These are phyloP conservation scores for Puccinia polysora DNA, from an alignment of 1,284 basidiomycete genomes.

Conservation along the genomic window DNA sequence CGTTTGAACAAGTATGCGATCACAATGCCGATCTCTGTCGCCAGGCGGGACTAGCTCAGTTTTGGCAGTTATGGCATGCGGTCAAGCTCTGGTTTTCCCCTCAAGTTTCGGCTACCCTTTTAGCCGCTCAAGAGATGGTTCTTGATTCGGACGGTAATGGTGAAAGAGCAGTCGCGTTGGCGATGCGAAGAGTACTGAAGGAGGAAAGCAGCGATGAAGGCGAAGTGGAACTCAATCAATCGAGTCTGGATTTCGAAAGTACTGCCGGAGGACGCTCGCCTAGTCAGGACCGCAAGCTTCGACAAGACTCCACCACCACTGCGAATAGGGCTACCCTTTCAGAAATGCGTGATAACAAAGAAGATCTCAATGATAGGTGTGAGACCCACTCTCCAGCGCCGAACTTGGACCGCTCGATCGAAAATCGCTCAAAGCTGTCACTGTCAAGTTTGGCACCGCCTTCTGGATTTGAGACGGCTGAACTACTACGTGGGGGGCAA, in stretches of 20 bases:
- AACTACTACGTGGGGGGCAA: constrained; percentile 21
- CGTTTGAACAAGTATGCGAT: constrained; percentile 24
- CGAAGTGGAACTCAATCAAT: constrained; percentile 27
- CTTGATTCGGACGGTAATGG: constrained; percentile 1
- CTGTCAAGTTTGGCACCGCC: constrained; percentile 5
- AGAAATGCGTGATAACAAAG: constrained; percentile 7
- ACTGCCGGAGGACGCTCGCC: constrained; percentile 14
- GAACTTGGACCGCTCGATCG: constrained; percentile 1
- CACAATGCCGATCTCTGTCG: constrained; percentile 31
- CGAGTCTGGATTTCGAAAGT: constrained; percentile 12
- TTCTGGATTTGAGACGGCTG: constrained; percentile 7
- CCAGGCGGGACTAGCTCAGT: background rate
- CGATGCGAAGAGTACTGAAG: constrained; percentile 27
- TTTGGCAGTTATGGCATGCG: constrained; percentile 28
- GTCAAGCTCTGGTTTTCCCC: constrained; percentile 22
- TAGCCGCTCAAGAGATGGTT: constrained; percentile 12
- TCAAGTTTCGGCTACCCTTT: constrained; percentile 10
- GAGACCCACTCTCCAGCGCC: constrained; percentile 15
- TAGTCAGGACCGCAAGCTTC: constrained; percentile 12
- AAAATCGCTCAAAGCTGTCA: constrained; percentile 23
- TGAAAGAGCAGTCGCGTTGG: constrained; percentile 24
- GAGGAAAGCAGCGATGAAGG: constrained; percentile 37
- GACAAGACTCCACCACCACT: constrained; percentile 6
- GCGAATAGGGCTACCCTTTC: background rate
- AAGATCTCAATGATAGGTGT: constrained; percentile 11